Evolutionary conservation across 768 basidiomycete species (phyloP).

Genomic region (Daedalea quercina): DNA sequence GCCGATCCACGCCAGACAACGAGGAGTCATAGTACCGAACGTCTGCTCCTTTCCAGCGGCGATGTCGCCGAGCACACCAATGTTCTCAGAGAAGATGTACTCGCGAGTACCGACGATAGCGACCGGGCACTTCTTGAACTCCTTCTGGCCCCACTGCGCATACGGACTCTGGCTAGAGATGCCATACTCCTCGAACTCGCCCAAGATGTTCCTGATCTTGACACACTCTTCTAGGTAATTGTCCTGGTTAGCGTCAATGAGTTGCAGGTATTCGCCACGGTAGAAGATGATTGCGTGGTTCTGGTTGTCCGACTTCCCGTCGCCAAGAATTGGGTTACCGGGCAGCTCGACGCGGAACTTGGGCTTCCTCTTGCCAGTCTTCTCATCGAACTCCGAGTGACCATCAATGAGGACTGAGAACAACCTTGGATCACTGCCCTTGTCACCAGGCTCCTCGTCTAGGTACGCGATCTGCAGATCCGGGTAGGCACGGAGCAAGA

Average conservation of each 20-base stretch:
- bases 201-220: constrained; percentile 96
- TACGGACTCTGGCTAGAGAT: constrained; percentile 93
- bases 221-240: constrained; percentile 99
- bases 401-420: constrained; percentile 96
- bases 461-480: constrained; percentile 98
- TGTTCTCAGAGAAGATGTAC: constrained; percentile 99
- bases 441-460: constrained; percentile 89
- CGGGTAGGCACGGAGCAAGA: constrained; percentile 94
- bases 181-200: constrained; percentile 94
- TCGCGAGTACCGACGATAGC: constrained; percentile 98
- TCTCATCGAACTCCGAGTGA: constrained; percentile 90
- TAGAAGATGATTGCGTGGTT: constrained; percentile 99
- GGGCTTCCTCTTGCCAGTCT: constrained; percentile 83
- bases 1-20: constrained; percentile 93
- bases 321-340: constrained; percentile 97
- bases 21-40: constrained; percentile 96
- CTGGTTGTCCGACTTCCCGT: constrained; percentile 99
- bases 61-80: constrained; percentile 97
- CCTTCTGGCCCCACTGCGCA: constrained; percentile 92
- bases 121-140: constrained; percentile 84
- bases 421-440: constrained; percentile 80
- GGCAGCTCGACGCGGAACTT: constrained; percentile 98
- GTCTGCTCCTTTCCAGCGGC: constrained; percentile 99
- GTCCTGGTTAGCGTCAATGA: constrained; percentile 99
- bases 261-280: constrained; percentile 96